Percentiles rank a stretch among this genome's conserved stretches.
These are phyloP conservation scores for Emergomyces orientalis DNA, from an alignment of 2,329 filamentous ascomycete genomes.

Conservation along the genomic window DNA sequence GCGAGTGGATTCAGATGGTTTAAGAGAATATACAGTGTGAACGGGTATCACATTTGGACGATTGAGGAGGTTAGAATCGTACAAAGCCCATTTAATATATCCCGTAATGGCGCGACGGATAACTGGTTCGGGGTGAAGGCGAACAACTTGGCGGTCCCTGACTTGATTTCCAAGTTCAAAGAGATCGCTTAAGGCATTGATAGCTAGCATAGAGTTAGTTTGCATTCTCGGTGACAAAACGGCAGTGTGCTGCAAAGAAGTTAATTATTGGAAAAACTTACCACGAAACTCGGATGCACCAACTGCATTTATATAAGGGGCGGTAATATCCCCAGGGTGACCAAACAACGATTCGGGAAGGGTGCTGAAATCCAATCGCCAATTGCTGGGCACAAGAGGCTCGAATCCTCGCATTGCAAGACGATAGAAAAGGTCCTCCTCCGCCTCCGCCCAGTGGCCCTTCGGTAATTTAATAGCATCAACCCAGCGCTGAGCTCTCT, in stretches of 20 bases:
- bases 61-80: conserved; percentile 38
- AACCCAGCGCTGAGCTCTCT: conserved; percentile 29
- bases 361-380: conserved; percentile 46
- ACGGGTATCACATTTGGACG: conserved; percentile 33
- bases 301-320: conserved; percentile 40
- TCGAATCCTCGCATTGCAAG: conserved; percentile 49
- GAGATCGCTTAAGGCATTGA: conserved; percentile 42
- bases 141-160: conserved; percentile 40
- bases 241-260: neutral
- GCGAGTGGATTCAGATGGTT: conserved; percentile 31
- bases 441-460: conserved; percentile 43
- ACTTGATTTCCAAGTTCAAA: conserved; percentile 44
- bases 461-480: conserved; percentile 32
- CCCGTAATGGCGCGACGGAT: conserved; percentile 36
- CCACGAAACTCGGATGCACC: conserved; percentile 39
- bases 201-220: conserved; percentile 28
- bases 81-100: conserved; percentile 47
- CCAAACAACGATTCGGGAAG: conserved; percentile 47
- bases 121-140: conserved; percentile 26
- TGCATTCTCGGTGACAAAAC: neutral
- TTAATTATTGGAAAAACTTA: conserved; percentile 18
- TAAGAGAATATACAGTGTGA: conserved; percentile 38
- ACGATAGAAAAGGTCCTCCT: conserved; percentile 45
- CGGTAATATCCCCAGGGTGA: conserved; percentile 25
- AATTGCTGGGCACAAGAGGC: conserved; percentile 44